Evolutionary conservation across 2,329 filamentous ascomycete species (phyloP).

Genomic region (Falciphora oryzae): DNA sequence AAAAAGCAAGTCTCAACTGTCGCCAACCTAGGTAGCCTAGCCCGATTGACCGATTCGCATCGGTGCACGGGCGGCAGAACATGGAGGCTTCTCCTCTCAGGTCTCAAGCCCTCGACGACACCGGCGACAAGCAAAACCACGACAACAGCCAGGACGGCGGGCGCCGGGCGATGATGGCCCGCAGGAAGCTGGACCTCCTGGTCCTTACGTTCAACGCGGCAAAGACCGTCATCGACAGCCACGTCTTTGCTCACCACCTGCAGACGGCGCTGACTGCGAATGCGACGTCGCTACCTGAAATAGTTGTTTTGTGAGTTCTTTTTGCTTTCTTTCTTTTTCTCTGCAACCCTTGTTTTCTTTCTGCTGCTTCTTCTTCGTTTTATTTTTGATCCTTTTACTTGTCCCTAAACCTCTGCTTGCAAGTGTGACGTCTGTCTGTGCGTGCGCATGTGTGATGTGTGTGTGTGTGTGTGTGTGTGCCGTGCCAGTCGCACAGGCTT

Average conservation of each 20-base stretch:
- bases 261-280: constrained; percentile 51
- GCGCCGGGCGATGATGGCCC: constrained; percentile 24
- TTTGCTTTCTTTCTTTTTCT: neutral
- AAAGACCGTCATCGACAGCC: constrained; percentile 61
- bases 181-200: constrained; percentile 60
- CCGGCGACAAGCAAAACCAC: neutral
- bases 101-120: too few species aligned
- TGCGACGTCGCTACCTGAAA: constrained; percentile 40
- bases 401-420: too few species aligned
- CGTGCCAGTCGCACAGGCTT: neutral
- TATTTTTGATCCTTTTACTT: neutral
- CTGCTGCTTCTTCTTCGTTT: constrained; percentile 1
- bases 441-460: neutral
- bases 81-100: neutral
- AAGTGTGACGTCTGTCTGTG: neutral
- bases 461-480: neutral
- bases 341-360: neutral
- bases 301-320: constrained; percentile 50
- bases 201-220: constrained; percentile 89
- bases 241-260: constrained; percentile 66
- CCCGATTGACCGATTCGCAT: neutral
- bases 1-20: neutral
- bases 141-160: neutral
- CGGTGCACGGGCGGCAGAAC: neutral
- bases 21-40: too few species aligned